Conservation (phyloP, 257 asterid genomes). For the Apocynum venetum region DNA sequence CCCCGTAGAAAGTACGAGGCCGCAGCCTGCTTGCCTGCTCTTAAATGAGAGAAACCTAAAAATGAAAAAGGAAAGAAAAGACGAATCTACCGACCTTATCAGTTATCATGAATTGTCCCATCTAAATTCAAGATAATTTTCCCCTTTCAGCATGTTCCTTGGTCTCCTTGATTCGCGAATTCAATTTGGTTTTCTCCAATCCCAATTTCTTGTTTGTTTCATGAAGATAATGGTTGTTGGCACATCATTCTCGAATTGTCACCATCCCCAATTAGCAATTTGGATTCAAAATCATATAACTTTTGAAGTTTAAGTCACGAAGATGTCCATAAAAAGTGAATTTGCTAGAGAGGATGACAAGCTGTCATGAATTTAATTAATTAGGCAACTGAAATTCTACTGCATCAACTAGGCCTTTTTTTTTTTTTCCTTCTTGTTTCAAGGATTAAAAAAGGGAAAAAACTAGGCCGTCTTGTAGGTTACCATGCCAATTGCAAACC, state of each 20-base stretch:
- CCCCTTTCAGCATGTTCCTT: constrained; percentile 5
- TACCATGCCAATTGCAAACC: neutral
- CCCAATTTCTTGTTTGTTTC: neutral
- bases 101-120: constrained; percentile 7
- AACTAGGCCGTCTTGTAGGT: neutral
- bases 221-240: neutral
- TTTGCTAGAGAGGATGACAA: neutral
- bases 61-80: neutral
- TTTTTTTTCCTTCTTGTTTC: too few relatives aligned
- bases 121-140: constrained; percentile 4
- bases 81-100: constrained; percentile 42
- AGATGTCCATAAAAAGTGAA: neutral
- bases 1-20: too few relatives aligned
- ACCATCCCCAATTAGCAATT: neutral
- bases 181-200: neutral
- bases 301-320: neutral
- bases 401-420: too few relatives aligned
- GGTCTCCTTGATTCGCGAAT: neutral
- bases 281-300: neutral
- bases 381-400: too few relatives aligned
- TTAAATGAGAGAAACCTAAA: neutral
- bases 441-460: neutral
- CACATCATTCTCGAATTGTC: neutral
- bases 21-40: constrained; percentile 1
- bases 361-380: neutral